These are phyloP conservation scores for Populus tremula DNA, from an alignment of 345 rosid genomes.

Conservation along the genomic window DNA sequence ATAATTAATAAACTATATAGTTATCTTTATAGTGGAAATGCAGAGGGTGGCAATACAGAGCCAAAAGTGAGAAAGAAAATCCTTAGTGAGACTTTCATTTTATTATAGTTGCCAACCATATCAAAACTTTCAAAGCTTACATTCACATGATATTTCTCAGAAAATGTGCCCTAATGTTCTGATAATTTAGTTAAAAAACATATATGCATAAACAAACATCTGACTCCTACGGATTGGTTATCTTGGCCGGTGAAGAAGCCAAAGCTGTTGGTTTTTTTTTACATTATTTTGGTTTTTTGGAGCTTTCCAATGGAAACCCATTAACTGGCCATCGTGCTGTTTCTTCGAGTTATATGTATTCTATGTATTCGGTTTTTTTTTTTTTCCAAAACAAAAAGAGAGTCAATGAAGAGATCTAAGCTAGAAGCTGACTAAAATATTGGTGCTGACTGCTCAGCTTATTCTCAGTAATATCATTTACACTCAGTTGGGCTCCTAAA, in stretches of 20 bases:
- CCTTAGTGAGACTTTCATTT: background rate
- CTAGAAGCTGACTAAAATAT: background rate
- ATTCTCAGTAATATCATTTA: too few species aligned
- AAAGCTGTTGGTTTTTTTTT: background rate
- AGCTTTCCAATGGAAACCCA: background rate
- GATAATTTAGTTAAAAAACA: conserved; percentile 16
- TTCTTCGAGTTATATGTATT: background rate
- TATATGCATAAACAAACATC: conserved; percentile 41
- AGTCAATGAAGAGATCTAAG: background rate
- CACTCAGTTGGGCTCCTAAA: too few species aligned
- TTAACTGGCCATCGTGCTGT: background rate
- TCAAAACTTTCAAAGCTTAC: background rate
- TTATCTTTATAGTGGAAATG: background rate
- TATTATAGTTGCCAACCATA: background rate
- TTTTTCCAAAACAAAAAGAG: too few species aligned
- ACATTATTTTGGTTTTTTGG: background rate
- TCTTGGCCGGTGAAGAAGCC: conserved; percentile 53
- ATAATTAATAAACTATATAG: too few species aligned
- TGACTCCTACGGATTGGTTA: conserved; percentile 54
- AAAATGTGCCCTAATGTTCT: conserved; percentile 37
- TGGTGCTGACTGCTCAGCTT: background rate
- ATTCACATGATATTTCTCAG: conserved; percentile 46
- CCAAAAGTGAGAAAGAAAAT: background rate
- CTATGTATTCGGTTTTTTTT: too few species aligned
- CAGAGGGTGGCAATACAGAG: background rate